Percentiles rank a stretch among this genome's conserved stretches.
Evolutionary conservation across 2,329 filamentous ascomycete species (phyloP).

Genomic region (Sclerotinia spermophila): DNA sequence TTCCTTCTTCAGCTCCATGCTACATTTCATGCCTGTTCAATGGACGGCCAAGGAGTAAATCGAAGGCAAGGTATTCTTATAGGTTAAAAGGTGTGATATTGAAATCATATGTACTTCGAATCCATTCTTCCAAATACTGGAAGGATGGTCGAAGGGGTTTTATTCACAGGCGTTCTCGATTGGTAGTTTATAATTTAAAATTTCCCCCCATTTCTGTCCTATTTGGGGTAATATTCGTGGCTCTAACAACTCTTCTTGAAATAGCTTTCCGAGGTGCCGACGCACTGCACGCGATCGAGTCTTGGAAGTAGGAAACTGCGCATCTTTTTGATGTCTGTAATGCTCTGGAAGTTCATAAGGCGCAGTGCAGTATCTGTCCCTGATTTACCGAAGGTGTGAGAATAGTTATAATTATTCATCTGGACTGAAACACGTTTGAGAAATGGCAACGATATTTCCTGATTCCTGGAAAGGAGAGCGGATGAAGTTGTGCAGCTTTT

Average conservation of each 20-base stretch:
- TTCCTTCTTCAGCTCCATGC: background rate
- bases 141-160: background rate
- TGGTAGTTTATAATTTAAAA: background rate
- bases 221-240: background rate
- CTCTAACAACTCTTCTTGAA: background rate
- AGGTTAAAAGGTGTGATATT: constrained; percentile 1
- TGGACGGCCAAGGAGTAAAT: background rate
- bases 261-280: background rate
- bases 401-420: background rate
- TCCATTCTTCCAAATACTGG: background rate
- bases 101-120: constrained; percentile 1
- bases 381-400: background rate
- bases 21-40: background rate
- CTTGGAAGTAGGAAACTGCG: background rate
- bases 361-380: background rate
- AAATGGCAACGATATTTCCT: background rate
- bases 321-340: background rate
- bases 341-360: background rate
- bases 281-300: background rate
- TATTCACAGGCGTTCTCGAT: background rate
- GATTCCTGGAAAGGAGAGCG: background rate
- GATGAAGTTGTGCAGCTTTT: background rate
- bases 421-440: background rate
- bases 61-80: background rate
- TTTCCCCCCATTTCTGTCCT: background rate